A percentile compares a stretch with the other conserved stretches of the same genome.
These are phyloP conservation scores for Elsinoe perseae DNA, from an alignment of 2,329 filamentous ascomycete species.

Conservation along the genomic window DNA sequence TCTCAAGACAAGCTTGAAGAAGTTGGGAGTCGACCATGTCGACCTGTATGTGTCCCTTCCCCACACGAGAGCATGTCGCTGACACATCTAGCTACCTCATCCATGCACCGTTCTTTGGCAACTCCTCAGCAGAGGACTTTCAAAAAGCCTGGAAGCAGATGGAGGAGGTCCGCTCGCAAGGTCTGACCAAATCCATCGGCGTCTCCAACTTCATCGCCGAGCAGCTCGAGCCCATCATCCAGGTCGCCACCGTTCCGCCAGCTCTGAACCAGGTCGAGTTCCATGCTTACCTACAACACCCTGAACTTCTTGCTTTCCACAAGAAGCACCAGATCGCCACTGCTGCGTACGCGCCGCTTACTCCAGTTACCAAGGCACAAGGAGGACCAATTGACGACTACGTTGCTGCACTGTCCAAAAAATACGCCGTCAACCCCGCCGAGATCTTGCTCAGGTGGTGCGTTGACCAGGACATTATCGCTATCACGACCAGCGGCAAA, in stretches of 20 bases:
- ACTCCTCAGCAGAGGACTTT: conserved; percentile 43
- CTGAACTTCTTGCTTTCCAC: conserved; percentile 48
- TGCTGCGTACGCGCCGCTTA: conserved; percentile 40
- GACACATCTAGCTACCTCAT: conserved; percentile 47
- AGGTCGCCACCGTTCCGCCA: conserved; percentile 48
- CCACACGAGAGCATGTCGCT: neutral
- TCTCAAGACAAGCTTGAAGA: conserved; percentile 50
- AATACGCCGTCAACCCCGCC: conserved; percentile 51
- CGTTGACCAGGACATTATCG: conserved; percentile 52
- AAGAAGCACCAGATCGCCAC: conserved; percentile 41
- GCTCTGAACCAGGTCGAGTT: conserved; percentile 63
- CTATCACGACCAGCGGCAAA: conserved; percentile 54
- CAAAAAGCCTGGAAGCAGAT: conserved; percentile 53
- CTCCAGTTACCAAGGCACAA: conserved; percentile 47
- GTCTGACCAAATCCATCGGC: conserved; percentile 54
- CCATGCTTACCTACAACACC: conserved; percentile 60
- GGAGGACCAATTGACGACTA: conserved; percentile 49
- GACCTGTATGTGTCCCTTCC: conserved; percentile 47
- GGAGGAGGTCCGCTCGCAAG: conserved; percentile 50
- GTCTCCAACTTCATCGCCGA: conserved; percentile 53
- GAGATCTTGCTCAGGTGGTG: conserved; percentile 54
- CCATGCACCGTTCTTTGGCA: conserved; percentile 52
- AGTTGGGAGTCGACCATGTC: conserved; percentile 54
- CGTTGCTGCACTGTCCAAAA: conserved; percentile 47
- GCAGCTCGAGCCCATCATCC: conserved; percentile 49